Conservation (phyloP, 73 alveolate species). For the Tetrahymena elliotti region DNA sequence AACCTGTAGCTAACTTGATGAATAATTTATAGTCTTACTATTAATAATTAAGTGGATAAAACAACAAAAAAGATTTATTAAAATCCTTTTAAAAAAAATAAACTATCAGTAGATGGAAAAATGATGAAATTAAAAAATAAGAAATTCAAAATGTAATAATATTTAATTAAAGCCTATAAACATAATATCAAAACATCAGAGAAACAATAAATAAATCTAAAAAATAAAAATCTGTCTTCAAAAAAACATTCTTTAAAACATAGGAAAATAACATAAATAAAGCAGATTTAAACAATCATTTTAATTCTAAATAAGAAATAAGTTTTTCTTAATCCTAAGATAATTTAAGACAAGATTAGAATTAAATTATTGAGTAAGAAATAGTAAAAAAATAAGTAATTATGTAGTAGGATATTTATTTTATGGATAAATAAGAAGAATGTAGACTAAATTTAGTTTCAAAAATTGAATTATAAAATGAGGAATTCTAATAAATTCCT, state of each 20-base stretch:
- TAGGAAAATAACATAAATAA: too few relatives aligned
- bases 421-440: background rate
- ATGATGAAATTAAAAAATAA: background rate
- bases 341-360: background rate
- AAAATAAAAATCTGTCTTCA: background rate
- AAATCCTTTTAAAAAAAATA: too few relatives aligned
- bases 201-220: background rate
- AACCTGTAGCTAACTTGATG: background rate
- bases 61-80: background rate
- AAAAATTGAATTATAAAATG: too few relatives aligned
- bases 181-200: background rate
- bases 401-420: background rate
- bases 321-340: background rate
- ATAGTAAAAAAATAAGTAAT: background rate
- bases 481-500: too few relatives aligned
- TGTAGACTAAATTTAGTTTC: too few relatives aligned
- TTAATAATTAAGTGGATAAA: too few relatives aligned
- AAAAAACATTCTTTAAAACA: background rate
- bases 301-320: background rate
- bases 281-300: background rate
- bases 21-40: background rate
- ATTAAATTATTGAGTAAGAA: background rate
- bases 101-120: background rate
- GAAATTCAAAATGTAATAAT: background rate
- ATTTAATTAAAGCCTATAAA: background rate